Conservation (phyloP, 441 rosid species). For the Omphalea diandra region DNA sequence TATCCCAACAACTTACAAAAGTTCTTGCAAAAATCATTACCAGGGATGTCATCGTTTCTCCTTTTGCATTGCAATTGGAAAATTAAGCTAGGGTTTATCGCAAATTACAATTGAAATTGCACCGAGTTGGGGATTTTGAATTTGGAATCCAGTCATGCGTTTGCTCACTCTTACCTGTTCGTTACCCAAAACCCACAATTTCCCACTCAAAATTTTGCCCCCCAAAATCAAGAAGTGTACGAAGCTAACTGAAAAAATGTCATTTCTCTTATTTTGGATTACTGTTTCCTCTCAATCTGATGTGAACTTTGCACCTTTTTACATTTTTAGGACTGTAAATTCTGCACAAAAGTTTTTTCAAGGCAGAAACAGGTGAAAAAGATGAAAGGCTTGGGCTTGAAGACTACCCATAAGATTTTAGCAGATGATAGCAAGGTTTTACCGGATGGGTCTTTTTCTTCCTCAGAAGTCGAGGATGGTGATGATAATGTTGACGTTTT, state of each 20-base stretch:
- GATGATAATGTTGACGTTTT: slow-evolving; percentile 25
- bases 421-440: slow-evolving; percentile 28
- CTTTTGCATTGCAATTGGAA: not conserved
- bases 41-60: too few relatives aligned
- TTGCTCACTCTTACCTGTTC: not conserved
- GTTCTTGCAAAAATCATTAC: too few relatives aligned
- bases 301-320: not conserved
- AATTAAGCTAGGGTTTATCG: not conserved
- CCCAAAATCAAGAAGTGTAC: slow-evolving; percentile 34
- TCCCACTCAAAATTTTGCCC: slow-evolving; percentile 17
- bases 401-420: slow-evolving; percentile 21
- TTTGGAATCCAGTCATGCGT: not conserved
- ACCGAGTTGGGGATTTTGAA: not conserved
- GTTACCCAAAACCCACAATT: not conserved
- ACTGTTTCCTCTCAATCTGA: not conserved
- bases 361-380: slow-evolving; percentile 54
- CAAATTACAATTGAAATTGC: not conserved
- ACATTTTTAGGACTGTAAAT: slow-evolving; percentile 35
- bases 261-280: too few relatives aligned
- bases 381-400: slow-evolving; percentile 24
- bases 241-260: slow-evolving; percentile 14
- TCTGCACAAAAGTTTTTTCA: slow-evolving; percentile 33
- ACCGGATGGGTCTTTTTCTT: slow-evolving; percentile 29
- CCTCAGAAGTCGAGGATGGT: slow-evolving; percentile 30
- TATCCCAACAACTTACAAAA: too few relatives aligned